Base-by-base conservation (phyloP, 768 basidiomycete species). In the Coprinopsis strossmayeri region DNA sequence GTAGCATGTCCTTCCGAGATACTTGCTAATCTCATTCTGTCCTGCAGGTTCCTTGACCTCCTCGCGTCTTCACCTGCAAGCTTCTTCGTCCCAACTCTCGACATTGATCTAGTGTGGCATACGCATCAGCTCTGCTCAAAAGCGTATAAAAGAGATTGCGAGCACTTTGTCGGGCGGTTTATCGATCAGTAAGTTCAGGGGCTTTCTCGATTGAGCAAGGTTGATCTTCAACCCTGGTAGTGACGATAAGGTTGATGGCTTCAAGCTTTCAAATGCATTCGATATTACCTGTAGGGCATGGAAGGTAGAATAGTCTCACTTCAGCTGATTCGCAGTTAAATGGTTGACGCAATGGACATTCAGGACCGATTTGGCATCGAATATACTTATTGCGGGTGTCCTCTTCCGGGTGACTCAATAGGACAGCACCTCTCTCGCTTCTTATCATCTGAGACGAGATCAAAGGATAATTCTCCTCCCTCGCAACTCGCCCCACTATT, bases 71-170 rank as follows among this genome's bases (percentile, higher is more conserved):
- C 65, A 0, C 69, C 75, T 1, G 57, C 55, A 7, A 57, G 66
- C 0, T 72, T 78, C 59, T 67, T 73, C 28, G 78, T 81, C 1
- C 80, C 82, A 12, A 84, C 82, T 1, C 61, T 87, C 18, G 84
- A 87, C 52, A 84, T 88, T 28, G 86, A 87, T 55, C 66, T 89
- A 15, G 77, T 73, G 3, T 87, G 85, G 84, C 87, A 89, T 54
- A 83, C 82, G 0, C 84, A 87, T 50, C 84, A 86, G 53, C 69
- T 87, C 3, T 66, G 73, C 58, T 68, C 70, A 0, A 51, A 48
- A 1, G 63, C 66, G 32, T 87, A 87, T 56, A 55, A 59, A 3
- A 40, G 49, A 1, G 74, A 82, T 49, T 75, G 77, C 38, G 58
- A 60, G 50, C 61, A 46, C 11, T 69, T 67, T 45, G 52, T 79